Evolutionary conservation across 805 yeast species (phyloP).

Genomic region (Candida orba): DNA sequence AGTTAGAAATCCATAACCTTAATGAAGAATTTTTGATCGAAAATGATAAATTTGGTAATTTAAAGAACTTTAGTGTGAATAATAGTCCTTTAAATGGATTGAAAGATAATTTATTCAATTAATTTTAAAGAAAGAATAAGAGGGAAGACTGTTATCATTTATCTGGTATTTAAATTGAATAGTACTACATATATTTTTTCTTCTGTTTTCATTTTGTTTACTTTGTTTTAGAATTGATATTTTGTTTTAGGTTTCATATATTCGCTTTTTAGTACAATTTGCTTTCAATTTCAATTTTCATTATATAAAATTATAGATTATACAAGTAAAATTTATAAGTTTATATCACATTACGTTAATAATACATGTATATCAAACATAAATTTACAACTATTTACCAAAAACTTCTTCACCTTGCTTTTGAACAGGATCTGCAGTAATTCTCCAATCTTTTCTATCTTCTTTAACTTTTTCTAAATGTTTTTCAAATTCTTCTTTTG

Average conservation of each 20-base stretch:
- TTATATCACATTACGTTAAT: too few relatives aligned
- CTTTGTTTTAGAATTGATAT: too few relatives aligned
- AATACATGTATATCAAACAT: too few relatives aligned
- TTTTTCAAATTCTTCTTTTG: constrained; percentile 26
- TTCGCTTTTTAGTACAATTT: too few relatives aligned
- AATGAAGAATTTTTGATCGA: constrained; percentile 12
- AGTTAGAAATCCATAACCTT: constrained; percentile 31
- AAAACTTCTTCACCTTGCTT: neutral
- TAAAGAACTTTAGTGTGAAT: constrained; percentile 17
- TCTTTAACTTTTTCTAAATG: constrained; percentile 9
- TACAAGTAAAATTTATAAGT: too few relatives aligned
- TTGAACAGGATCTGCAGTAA: constrained; percentile 6
- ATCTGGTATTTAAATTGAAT: neutral
- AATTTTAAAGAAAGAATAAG: neutral
- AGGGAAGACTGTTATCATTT: neutral
- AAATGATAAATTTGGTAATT: constrained; percentile 9
- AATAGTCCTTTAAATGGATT: constrained; percentile 20
- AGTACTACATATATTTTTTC: neutral
- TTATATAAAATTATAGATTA: too few relatives aligned
- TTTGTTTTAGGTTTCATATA: too few relatives aligned
- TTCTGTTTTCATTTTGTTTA: too few relatives aligned
- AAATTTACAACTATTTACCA: neutral
- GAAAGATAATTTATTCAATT: constrained; percentile 7
- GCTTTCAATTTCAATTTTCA: too few relatives aligned
- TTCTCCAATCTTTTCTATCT: constrained; percentile 8